Conservation (phyloP, 768 basidiomycete species). For the Sarcomyxa edulis region DNA sequence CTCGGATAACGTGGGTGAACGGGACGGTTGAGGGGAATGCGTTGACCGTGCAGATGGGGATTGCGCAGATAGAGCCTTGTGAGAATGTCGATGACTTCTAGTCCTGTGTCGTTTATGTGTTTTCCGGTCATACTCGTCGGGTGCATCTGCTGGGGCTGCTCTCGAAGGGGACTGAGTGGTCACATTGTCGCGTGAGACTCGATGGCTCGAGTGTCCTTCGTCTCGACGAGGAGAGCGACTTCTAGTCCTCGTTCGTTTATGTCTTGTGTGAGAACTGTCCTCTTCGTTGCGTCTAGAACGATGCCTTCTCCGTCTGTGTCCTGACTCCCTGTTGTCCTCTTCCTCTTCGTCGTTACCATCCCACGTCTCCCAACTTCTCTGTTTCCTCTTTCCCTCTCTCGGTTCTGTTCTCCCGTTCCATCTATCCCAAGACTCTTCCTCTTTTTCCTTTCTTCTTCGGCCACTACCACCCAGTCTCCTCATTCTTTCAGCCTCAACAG, state of each 20-base stretch:
- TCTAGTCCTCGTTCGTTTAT: slow-evolving; percentile 15
- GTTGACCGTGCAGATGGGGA: too few relatives aligned
- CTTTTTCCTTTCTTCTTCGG: slow-evolving; percentile 19
- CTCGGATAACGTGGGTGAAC: slow-evolving; percentile 5
- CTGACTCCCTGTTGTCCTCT: slow-evolving; percentile 20
- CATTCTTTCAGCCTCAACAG: slow-evolving; percentile 59
- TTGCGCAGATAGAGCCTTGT: too few relatives aligned
- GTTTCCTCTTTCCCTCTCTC: slow-evolving; percentile 41
- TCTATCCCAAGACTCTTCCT: slow-evolving; percentile 44
- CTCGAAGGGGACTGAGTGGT: too few relatives aligned
- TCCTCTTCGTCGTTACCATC: slow-evolving; percentile 36
- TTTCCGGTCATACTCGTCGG: slow-evolving; percentile 17
- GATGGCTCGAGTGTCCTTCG: slow-evolving; percentile 14
- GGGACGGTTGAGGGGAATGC: too few relatives aligned
- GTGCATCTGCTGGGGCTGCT: too few relatives aligned
- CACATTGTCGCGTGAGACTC: slow-evolving; percentile 6
- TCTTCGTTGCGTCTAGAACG: too few relatives aligned
- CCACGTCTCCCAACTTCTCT: slow-evolving; percentile 46
- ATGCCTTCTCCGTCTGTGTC: slow-evolving; percentile 18
- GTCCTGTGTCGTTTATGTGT: slow-evolving; percentile 19
- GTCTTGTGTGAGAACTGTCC: too few relatives aligned
- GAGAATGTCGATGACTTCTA: slow-evolving; percentile 20
- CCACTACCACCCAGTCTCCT: slow-evolving; percentile 26
- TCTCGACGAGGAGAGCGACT: slow-evolving; percentile 8
- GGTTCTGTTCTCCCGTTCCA: slow-evolving; percentile 54